Base-by-base conservation (phyloP, 148 eudicot species). In the Vaccinium corymbosum region DNA sequence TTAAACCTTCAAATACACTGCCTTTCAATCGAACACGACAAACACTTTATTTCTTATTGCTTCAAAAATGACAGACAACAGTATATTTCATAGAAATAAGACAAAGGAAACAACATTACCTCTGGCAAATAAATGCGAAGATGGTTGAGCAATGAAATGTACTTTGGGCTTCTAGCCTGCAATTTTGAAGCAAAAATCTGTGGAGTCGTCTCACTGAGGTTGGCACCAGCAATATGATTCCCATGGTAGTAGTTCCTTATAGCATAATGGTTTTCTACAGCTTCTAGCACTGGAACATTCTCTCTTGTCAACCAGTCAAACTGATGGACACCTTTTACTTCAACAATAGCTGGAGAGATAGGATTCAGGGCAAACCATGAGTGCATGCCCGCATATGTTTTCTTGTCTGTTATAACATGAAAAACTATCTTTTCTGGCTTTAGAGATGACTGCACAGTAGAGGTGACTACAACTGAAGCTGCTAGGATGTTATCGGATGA, bases 271-370 rank as follows among this genome's bases (percentile, higher is more conserved):
- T 87, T 94, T 90, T 97, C 99, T 42, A 95, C 94, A 88, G 99
- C 99, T 93, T 97, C 98, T 80, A 97, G 92, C 86, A 97, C 99
- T 12, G 99, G 99, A 55, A 97, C 94, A 88, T 97, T 97, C 86
- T 97, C 98, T 88, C 98, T 91, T 46, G 99, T 97, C 82, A 97
- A 89, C 98, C 99, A 97, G 80, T 97, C 99, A 93, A 97, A 97
- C 83, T 97, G 99, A 87, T 95, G 99, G 84, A 97, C 95, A 81
- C 99, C 98, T 90, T 92, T 97, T 32, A 97, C 99, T 89, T 97
- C 99, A 85, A 97, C 89, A 81, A 93, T 89, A 46, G 99, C 98
- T 85, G 99, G 98, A 62, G 92, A 89, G 81, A 92, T 83, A 52
- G 95, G 91, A 88, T 97, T 94, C 59, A 97, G 84, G 51, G 99